phyloP scores from a whole-genome alignment of 371 early-diverging fungal species.

The Syncephalastrum racemosum region DNA sequence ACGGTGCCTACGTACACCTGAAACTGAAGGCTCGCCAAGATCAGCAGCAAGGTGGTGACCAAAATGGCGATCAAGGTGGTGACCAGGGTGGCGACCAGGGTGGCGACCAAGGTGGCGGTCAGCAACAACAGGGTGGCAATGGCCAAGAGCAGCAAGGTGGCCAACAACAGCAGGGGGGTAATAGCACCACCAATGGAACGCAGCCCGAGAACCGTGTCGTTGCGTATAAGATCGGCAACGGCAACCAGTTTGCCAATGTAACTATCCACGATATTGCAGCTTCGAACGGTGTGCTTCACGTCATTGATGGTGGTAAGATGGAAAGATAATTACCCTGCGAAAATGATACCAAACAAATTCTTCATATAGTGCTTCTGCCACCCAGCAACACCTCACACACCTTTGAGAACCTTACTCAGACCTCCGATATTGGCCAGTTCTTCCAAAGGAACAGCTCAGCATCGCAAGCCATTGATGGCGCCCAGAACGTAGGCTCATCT shows the following conservation, averaged over 20 bases:
- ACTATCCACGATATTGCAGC: constrained; percentile 27
- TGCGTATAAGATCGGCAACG: constrained; percentile 28
- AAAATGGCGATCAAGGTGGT: too few species aligned
- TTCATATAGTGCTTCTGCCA: constrained; percentile 31
- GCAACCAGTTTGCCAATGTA: constrained; percentile 22
- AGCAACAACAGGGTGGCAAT: too few species aligned
- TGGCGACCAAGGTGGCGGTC: too few species aligned
- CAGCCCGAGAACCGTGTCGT: neutral
- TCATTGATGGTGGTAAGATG: constrained; percentile 33
- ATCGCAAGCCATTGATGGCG: constrained; percentile 15
- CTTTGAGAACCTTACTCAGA: constrained; percentile 14
- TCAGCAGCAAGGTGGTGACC: too few species aligned
- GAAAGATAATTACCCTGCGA: neutral
- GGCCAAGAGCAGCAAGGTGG: constrained; percentile 1
- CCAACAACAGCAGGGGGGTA: neutral
- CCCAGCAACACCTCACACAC: constrained; percentile 25
- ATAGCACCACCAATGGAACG: neutral
- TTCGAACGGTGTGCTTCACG: constrained; percentile 38
- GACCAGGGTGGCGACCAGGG: too few species aligned
- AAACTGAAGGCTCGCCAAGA: too few species aligned
- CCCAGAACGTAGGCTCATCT: constrained; percentile 26
- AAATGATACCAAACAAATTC: neutral
- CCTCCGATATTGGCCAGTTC: constrained; percentile 9
- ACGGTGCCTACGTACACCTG: too few species aligned
- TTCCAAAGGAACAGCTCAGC: constrained; percentile 13